phyloP scores from a whole-genome alignment of 805 yeast species.

The Wickerhamomyces strasburgensis region DNA sequence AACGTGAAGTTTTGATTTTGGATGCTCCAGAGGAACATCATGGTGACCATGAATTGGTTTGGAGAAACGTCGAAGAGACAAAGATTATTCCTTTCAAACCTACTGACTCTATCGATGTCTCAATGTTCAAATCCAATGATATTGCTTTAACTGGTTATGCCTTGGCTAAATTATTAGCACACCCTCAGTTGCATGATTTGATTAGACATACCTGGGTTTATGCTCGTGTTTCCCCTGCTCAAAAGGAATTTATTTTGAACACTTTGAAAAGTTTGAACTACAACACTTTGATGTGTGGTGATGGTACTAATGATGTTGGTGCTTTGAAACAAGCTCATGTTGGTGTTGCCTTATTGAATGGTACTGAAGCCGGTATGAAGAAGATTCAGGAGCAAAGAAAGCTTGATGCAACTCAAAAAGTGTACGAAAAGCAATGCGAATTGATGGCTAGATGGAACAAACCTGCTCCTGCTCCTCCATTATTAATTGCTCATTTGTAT shows the following conservation, averaged over 20 bases:
- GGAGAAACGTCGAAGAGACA: slow-evolving; percentile 83
- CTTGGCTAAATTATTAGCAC: slow-evolving; percentile 57
- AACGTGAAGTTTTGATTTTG: slow-evolving; percentile 76
- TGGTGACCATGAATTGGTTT: slow-evolving; percentile 55
- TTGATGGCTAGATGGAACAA: slow-evolving; percentile 77
- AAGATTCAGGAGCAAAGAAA: slow-evolving; percentile 79
- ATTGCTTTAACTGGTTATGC: slow-evolving; percentile 94
- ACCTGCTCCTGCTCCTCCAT: slow-evolving; percentile 80
- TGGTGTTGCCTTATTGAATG: slow-evolving; percentile 96
- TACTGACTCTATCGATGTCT: slow-evolving; percentile 47
- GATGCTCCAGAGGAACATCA: slow-evolving; percentile 78
- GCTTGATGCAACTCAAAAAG: slow-evolving; percentile 53
- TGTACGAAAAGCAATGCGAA: slow-evolving; percentile 81
- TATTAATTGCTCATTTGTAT: slow-evolving; percentile 84
- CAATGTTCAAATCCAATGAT: slow-evolving; percentile 64
- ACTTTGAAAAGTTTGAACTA: slow-evolving; percentile 84
- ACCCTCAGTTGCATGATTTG: slow-evolving; percentile 63
- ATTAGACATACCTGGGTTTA: slow-evolving; percentile 93
- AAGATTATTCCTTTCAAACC: slow-evolving; percentile 63
- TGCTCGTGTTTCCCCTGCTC: slow-evolving; percentile 95
- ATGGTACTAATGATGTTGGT: slow-evolving; percentile 99
- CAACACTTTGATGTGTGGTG: slow-evolving; percentile 97
- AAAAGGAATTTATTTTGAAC: slow-evolving; percentile 85
- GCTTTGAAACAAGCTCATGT: slow-evolving; percentile 98
- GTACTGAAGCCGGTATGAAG: slow-evolving; percentile 91